Evolutionary conservation across 208 protist genomes (phyloP).

Genomic region (Crithidia acanthocephali): DNA sequence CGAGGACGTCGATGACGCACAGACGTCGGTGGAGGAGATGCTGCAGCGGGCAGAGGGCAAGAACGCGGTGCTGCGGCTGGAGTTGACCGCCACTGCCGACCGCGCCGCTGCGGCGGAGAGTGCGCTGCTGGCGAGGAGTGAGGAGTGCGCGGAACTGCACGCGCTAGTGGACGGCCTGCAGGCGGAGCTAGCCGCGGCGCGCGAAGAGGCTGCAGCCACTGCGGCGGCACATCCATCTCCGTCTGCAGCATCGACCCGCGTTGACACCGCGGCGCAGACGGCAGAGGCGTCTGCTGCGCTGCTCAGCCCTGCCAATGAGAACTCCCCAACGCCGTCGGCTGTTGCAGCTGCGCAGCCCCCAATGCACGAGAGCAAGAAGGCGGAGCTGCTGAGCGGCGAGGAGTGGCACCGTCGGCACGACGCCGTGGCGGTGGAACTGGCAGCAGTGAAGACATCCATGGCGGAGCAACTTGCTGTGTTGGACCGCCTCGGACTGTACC

Average conservation of each 20-base stretch:
- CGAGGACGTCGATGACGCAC: not conserved
- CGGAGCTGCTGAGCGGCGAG: not conserved
- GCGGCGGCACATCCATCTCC: not conserved
- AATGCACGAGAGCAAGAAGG: not conserved
- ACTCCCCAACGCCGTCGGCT: not conserved
- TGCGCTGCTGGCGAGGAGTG: slow-evolving; percentile 18
- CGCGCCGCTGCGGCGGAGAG: slow-evolving; percentile 24
- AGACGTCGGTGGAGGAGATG: slow-evolving; percentile 17
- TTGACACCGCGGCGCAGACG: slow-evolving; percentile 2
- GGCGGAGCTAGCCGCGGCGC: slow-evolving; percentile 21
- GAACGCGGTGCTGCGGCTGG: slow-evolving; percentile 18
- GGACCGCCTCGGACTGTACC: slow-evolving; percentile 60
- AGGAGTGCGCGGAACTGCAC: slow-evolving; percentile 55
- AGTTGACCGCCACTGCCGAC: slow-evolving; percentile 12
- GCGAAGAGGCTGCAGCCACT: not conserved
- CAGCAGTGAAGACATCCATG: slow-evolving; percentile 43
- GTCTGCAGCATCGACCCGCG: not conserved
- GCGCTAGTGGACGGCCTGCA: slow-evolving; percentile 44
- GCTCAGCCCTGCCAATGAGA: not conserved
- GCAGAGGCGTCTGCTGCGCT: not conserved
- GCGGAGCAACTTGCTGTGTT: slow-evolving; percentile 68
- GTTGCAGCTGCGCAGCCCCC: not conserved
- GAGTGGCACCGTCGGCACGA: slow-evolving; percentile 36
- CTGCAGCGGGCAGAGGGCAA: slow-evolving; percentile 14
- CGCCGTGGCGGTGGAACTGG: slow-evolving; percentile 47